A percentile compares a stretch with the other conserved stretches of the same genome.
phyloP scores from a whole-genome alignment of 1,284 basidiomycete species.

The Fomes fomentarius region DNA sequence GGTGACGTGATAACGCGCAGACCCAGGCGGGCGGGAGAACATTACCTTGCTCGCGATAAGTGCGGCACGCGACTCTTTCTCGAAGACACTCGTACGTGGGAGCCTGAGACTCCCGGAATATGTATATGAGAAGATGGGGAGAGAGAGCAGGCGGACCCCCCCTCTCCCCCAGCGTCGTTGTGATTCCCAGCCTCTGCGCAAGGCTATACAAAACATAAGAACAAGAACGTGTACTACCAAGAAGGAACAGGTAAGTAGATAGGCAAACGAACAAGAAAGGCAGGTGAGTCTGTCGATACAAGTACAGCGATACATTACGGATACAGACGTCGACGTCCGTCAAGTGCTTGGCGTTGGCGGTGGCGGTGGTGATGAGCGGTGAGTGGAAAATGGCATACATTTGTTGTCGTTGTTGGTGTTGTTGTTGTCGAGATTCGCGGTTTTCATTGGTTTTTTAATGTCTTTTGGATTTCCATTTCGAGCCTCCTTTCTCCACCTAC shows the following conservation, averaged over 20 bases:
- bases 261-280: not conserved
- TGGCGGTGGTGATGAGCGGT: too few relatives aligned
- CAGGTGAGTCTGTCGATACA: not conserved
- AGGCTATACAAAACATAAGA: not conserved
- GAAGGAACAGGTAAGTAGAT: not conserved
- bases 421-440: not conserved
- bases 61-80: too few relatives aligned
- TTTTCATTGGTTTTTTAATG: not conserved
- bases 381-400: too few relatives aligned
- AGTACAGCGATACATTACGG: not conserved
- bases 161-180: conserved; percentile 3
- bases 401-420: not conserved
- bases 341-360: too few relatives aligned
- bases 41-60: too few relatives aligned
- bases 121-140: not conserved
- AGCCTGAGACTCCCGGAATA: too few relatives aligned
- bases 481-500: not conserved
- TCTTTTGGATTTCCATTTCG: not conserved
- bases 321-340: too few relatives aligned
- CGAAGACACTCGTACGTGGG: too few relatives aligned
- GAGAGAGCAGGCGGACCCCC: conserved; percentile 3
- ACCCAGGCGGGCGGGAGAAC: too few relatives aligned
- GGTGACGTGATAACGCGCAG: too few relatives aligned
- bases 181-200: conserved; percentile 6
- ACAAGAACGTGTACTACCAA: not conserved